phyloP scores from a whole-genome alignment of 345 rosid genomes.

The Populus deltoides region DNA sequence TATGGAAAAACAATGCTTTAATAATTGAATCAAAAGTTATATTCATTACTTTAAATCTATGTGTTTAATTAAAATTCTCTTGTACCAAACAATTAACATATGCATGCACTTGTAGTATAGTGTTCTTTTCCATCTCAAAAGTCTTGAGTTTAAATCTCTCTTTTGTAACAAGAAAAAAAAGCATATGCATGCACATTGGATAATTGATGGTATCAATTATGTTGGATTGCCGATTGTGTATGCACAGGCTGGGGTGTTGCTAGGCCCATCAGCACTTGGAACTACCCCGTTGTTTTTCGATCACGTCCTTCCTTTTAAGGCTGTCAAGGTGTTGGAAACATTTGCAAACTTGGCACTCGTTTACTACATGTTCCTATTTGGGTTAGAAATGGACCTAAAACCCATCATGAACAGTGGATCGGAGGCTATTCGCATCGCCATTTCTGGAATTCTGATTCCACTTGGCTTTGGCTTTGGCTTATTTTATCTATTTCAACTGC shows the following conservation, averaged over 20 bases:
- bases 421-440: not conserved
- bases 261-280: constrained; percentile 1
- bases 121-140: too few relatives aligned
- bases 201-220: not conserved
- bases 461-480: not conserved
- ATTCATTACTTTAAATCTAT: too few relatives aligned
- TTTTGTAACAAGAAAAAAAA: too few relatives aligned
- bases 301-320: not conserved
- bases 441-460: constrained; percentile 5
- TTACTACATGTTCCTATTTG: constrained; percentile 25
- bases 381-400: constrained; percentile 24
- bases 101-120: too few relatives aligned
- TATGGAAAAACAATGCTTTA: too few relatives aligned
- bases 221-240: too few relatives aligned
- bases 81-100: too few relatives aligned
- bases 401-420: not conserved
- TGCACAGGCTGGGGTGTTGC: constrained; percentile 9
- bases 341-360: constrained; percentile 9
- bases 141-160: too few relatives aligned
- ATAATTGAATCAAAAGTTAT: too few relatives aligned
- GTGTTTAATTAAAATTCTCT: too few relatives aligned
- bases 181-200: not conserved
- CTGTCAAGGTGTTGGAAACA: constrained; percentile 2
- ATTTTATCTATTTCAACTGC: not conserved
- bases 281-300: not conserved